Base-by-base conservation (phyloP, 768 basidiomycete species). In the Sporobolomyces phaffii region DNA sequence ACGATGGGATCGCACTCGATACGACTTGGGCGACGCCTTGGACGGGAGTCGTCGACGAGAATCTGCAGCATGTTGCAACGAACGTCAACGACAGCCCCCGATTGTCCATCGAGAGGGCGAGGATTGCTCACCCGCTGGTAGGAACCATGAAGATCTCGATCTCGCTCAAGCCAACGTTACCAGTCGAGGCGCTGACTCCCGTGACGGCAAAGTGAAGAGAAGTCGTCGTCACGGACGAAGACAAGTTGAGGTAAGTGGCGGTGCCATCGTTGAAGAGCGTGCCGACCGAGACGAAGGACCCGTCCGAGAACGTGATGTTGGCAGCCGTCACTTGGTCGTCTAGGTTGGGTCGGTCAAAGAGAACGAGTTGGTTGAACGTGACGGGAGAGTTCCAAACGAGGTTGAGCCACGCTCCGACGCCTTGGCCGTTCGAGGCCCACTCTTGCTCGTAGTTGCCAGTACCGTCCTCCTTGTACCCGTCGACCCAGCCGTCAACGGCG, bases 261-360 rank as follows among this genome's bases (percentile, higher is more conserved):
- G 47, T 34, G 2, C 60, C 71, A 44, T 64, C 60, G 64, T 68
- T 69, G 13, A n/a, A 28, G 38, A 72, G 67, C 0, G 54, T 36
- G 18, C 63, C 67, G 40, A 72, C 56, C 2, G 33, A 5, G 51
- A 68, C 57, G 24, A 24, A 36, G 9, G 67, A 49, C 4, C 71
- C 71, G 43, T 72, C 64, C 20, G 31, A 31, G 56, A 68, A 72
- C 3, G 60, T 59, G 31, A 72, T 36, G 43, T 64, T 65, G 31
- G 63, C 71, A 1, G 53, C 24, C 3, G 45, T 50, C 48, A 72
- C 41, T 20, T 69, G 63, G 44, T 72, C 70, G 43, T 45, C 51
- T 8, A 60, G 44, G 60, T 68, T 68, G 17, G 67, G 71, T 20
- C 71, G 66, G 48, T 72, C 66, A 57, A 33, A 70, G 24, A 70